Percentiles rank a stretch among this genome's conserved stretches.
phyloP scores from a whole-genome alignment of 495 filamentous ascomycete genomes.

The Penicillium turbatum region DNA sequence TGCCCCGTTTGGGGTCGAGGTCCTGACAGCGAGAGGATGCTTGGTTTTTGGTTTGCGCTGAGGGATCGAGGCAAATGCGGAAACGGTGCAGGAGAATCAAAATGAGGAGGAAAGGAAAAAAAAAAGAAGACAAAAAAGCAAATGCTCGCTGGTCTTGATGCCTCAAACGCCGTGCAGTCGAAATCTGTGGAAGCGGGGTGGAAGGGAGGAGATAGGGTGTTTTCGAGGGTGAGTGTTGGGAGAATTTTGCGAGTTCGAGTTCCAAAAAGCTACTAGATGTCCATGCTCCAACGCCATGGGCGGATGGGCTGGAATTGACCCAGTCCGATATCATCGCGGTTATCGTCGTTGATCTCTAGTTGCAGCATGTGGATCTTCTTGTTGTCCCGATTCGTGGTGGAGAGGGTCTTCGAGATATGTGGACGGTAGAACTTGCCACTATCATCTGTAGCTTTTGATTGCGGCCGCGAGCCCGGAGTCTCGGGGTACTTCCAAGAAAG shows the following conservation, averaged over 20 bases:
- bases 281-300: conserved; percentile 49
- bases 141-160: conserved; percentile 6
- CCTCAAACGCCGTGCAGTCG: conserved; percentile 3
- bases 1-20: not conserved
- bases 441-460: conserved; percentile 39
- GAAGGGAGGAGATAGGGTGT: not conserved
- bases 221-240: not conserved
- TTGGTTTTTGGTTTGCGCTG: not conserved
- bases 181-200: not conserved
- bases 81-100: not conserved
- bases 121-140: conserved; percentile 1
- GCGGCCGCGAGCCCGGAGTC: conserved; percentile 39
- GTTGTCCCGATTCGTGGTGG: conserved; percentile 29
- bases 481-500: conserved; percentile 36
- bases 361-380: conserved; percentile 42
- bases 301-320: conserved; percentile 40
- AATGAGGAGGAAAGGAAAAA: not conserved
- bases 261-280: conserved; percentile 30
- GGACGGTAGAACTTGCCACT: conserved; percentile 27
- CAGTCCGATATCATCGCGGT: conserved; percentile 31
- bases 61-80: not conserved
- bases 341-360: conserved; percentile 39
- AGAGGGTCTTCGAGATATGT: conserved; percentile 34
- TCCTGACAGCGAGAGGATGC: conserved; percentile 1
- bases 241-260: not conserved